phyloP scores from a whole-genome alignment of 148 eudicot genomes.

The Camellia lanceoleosa region DNA sequence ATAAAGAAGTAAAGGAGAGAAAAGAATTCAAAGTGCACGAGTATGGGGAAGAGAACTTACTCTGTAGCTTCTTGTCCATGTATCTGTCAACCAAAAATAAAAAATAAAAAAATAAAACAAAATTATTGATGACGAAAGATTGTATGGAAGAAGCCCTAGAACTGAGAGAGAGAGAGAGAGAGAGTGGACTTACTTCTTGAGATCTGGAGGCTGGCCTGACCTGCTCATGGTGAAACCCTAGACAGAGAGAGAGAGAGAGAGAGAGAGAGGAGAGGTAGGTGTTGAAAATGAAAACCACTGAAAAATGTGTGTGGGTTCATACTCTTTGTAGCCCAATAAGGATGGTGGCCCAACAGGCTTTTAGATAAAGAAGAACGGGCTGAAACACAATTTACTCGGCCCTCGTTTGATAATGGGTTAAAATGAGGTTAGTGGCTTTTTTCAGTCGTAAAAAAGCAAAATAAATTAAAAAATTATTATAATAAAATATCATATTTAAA shows the following conservation, averaged over 20 bases:
- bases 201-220: slow-evolving; percentile 96
- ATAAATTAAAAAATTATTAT: too few relatives aligned
- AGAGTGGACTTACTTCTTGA: slow-evolving; percentile 57
- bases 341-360: too few relatives aligned
- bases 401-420: too few relatives aligned
- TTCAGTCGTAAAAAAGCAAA: too few relatives aligned
- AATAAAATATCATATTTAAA: too few relatives aligned
- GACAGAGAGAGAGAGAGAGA: background rate
- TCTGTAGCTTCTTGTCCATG: slow-evolving; percentile 94
- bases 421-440: too few relatives aligned
- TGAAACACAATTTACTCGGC: too few relatives aligned
- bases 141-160: background rate
- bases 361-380: too few relatives aligned
- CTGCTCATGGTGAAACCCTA: slow-evolving; percentile 59
- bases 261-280: slow-evolving; percentile 4
- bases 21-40: background rate
- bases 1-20: too few relatives aligned
- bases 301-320: too few relatives aligned
- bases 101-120: background rate
- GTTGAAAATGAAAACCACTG: too few relatives aligned
- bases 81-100: slow-evolving; percentile 41
- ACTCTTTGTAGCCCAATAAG: too few relatives aligned
- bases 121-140: background rate
- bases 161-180: background rate
- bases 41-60: slow-evolving; percentile 39